Evolutionary conservation across 73 alveolate species (phyloP), one percentile per base, ranked within the genome.

Genomic region (Paramecium octaurelia): DNA sequence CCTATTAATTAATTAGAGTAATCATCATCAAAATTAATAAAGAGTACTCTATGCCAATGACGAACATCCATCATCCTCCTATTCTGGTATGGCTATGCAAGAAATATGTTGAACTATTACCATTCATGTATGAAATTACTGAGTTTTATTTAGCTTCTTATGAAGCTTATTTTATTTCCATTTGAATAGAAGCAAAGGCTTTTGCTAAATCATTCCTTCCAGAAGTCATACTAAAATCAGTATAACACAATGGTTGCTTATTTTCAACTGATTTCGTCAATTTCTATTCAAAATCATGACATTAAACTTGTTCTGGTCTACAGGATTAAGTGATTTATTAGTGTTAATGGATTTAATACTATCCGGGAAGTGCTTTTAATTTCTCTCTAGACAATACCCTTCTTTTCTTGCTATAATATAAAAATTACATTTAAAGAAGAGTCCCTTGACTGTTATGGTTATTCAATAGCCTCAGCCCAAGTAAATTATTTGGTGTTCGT

Each of bases 201-300:
- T 73, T 35, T 73, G 34, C 3, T 73, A 73, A 73, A n/a, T 73
- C 87, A 73, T 73, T 73, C 14, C 87, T 12, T 36, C 87, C 87
- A 8, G 59, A 40, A 18, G 87, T 73, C 87, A 73, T 73, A 35
- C 34, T 73, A 73, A 73, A 73, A 20, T 73, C 34, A 9, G 50
- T 64, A 8, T 31, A 64, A 64, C 84, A 64, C 27, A 31, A 1
- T 4, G 84, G 84, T 64, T 64, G 12, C 31, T 64, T 27, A 34
- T 54, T 54, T 18, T 54, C 69, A 6, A 18, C 31, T 54, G 69
- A 54, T 54, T 54, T 54, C 0, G 31, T 18, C 21, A 54, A 54
- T 3, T 1, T 7, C 29, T 54, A 16, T n/a, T 54, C 69, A 20
- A 54, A 18, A 4, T 18, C 69, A 54, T 3, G 14, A 5, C 6